phyloP scores from a whole-genome alignment of 1,284 basidiomycete genomes.

The Cutaneotrichosporon cyanovorans region DNA sequence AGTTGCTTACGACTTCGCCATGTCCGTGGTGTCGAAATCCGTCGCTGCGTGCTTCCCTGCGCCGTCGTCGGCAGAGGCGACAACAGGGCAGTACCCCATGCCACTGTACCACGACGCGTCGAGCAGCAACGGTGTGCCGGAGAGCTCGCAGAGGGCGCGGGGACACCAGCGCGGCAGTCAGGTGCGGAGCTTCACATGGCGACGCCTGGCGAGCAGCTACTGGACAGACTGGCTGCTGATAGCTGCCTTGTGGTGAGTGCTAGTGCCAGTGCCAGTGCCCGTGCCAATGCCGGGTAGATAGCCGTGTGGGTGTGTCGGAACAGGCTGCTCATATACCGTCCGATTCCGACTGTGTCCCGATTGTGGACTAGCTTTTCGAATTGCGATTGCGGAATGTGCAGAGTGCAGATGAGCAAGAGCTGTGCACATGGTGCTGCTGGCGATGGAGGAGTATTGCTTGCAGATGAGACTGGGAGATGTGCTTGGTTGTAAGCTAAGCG shows the following conservation, averaged over 20 bases:
- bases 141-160: not conserved
- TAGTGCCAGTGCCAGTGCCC: no score
- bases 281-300: no score
- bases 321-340: no score
- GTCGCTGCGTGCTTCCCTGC: constrained; percentile 1
- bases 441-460: no score
- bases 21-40: not conserved
- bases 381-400: no score
- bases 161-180: not conserved
- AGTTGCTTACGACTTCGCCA: not conserved
- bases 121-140: not conserved
- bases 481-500: no score
- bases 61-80: not conserved
- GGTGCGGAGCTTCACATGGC: constrained; percentile 9
- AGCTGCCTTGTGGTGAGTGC: constrained; percentile 59
- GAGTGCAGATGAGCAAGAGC: no score
- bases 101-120: not conserved
- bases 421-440: no score
- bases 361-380: no score
- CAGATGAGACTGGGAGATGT: no score
- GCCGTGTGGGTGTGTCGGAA: no score
- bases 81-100: not conserved
- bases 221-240: constrained; percentile 57
- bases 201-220: constrained; percentile 27
- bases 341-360: no score